Evolutionary conservation across 202 grass and related monocot species (phyloP).

Genomic region (Musa balbisiana): DNA sequence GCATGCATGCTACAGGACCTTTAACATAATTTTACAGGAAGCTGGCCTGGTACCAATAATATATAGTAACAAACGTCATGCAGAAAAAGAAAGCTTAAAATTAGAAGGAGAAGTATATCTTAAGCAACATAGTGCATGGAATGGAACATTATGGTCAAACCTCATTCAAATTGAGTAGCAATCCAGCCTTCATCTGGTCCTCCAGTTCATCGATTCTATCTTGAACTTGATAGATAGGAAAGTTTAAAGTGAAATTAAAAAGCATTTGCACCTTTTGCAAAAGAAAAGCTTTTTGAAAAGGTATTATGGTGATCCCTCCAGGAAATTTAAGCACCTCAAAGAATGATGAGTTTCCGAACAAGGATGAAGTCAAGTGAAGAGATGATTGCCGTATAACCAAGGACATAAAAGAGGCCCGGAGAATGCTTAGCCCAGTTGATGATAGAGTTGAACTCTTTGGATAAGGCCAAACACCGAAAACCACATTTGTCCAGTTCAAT

Average conservation of each 20-base stretch:
- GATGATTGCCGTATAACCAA: constrained; percentile 73
- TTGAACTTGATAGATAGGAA: constrained; percentile 81
- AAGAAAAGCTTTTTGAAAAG: constrained; percentile 68
- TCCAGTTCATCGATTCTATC: constrained; percentile 65
- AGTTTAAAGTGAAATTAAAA: constrained; percentile 93
- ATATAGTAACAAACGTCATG: not conserved
- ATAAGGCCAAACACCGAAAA: constrained; percentile 74
- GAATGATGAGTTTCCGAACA: constrained; percentile 85
- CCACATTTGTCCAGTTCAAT: constrained; percentile 72
- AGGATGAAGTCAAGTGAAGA: constrained; percentile 60
- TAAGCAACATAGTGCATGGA: too few relatives aligned
- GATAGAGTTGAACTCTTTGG: constrained; percentile 54
- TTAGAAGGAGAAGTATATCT: not conserved
- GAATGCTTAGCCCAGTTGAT: constrained; percentile 71
- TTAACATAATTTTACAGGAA: not conserved
- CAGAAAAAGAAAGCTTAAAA: not conserved
- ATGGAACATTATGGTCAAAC: constrained; percentile 30
- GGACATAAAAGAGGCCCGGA: constrained; percentile 66
- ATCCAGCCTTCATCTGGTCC: constrained; percentile 78
- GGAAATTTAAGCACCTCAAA: constrained; percentile 81
- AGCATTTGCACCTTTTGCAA: constrained; percentile 57
- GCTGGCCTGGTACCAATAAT: not conserved
- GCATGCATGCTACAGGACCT: too few relatives aligned
- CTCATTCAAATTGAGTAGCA: constrained; percentile 79
- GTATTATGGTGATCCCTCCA: constrained; percentile 85